Base-by-base conservation (phyloP, 1,139 yeast species). In the Sugiyamaella japonica region DNA sequence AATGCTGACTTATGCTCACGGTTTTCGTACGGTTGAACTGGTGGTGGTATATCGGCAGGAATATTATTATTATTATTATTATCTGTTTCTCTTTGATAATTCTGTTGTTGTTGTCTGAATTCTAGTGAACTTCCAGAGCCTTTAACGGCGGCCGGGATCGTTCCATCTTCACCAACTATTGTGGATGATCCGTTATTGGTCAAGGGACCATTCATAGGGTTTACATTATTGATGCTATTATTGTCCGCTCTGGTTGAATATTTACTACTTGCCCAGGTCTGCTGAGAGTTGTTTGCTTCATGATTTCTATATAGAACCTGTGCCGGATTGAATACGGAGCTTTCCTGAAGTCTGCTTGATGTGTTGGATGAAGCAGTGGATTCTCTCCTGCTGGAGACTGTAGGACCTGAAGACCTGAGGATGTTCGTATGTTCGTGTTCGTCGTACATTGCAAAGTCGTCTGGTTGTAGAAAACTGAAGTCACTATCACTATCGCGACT, bases 401-500 rank as follows among this genome's bases (percentile, higher is more conserved):
- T 42, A 8, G 50, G 50, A 7, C 9, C 43, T 4, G 51, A 45
- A 39, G 51, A 29, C 7, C 25, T 39, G 38, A 46, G 23, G 15
- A 52, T 46, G 12, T 44, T 51, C 2, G 54, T 23, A 10, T 37
- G 50, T 32, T 52, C 54, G 17, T 41, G 49, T 7, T 54, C 55
- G 29, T 51, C 52, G 40, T 40, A 41, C 48, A 38, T 46, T 34
- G 48, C 57, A 15, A 40, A 49, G 17, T 54, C 56, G 8, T 53
- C 52, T 15, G 52, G 53, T 34, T 53, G 54, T 6, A 57, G 52
- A 48, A 57, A 57, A 47, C 59, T 56, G 43, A 57, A 57, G 44
- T 57, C 60, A 42, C 60, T 57, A 15, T 57, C 60, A 42, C 60
- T 57, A 15, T 55, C 58, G 16, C 50, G 46, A 25, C 50, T 48